A percentile compares a stretch with the other conserved stretches of the same genome.
Conservation (phyloP, 176 grass and related monocot genomes). For the Aegilops speltoides region DNA sequence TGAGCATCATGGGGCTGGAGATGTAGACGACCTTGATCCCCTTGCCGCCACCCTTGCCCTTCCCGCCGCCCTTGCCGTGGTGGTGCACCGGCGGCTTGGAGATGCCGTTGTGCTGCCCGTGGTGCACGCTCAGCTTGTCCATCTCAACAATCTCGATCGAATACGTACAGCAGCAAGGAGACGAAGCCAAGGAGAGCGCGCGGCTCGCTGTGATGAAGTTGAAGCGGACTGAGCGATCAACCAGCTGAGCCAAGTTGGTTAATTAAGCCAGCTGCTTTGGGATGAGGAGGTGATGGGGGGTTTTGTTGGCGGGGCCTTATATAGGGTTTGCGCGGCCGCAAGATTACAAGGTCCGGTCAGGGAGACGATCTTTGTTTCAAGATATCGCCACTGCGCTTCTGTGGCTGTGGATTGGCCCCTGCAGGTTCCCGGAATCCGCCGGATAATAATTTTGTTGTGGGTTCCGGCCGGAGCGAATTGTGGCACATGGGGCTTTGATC, state of each 20-base stretch:
- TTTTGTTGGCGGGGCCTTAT: conserved; percentile 22
- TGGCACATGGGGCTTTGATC: neutral
- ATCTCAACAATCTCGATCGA: conserved; percentile 7
- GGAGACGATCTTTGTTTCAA: conserved; percentile 22
- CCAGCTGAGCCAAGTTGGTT: neutral
- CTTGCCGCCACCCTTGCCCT: conserved; percentile 15
- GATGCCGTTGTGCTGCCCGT: conserved; percentile 36
- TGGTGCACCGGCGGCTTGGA: conserved; percentile 56
- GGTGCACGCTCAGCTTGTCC: conserved; percentile 51
- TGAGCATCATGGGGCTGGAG: conserved; percentile 78
- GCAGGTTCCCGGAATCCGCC: conserved; percentile 47
- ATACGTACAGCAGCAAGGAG: neutral
- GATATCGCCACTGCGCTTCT: conserved; percentile 4
- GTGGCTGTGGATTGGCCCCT: neutral
- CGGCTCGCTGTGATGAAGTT: neutral
- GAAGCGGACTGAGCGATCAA: neutral
- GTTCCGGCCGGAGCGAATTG: neutral
- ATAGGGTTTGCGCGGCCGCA: conserved; percentile 35
- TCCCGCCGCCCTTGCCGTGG: conserved; percentile 13
- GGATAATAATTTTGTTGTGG: neutral
- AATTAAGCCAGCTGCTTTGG: neutral
- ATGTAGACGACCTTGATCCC: conserved; percentile 84
- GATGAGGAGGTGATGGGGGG: neutral
- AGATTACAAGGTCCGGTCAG: neutral
- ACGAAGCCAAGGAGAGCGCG: neutral